Evolutionary conservation across 148 eudicot genomes (phyloP).

Genomic region (Rhododendron molle): DNA sequence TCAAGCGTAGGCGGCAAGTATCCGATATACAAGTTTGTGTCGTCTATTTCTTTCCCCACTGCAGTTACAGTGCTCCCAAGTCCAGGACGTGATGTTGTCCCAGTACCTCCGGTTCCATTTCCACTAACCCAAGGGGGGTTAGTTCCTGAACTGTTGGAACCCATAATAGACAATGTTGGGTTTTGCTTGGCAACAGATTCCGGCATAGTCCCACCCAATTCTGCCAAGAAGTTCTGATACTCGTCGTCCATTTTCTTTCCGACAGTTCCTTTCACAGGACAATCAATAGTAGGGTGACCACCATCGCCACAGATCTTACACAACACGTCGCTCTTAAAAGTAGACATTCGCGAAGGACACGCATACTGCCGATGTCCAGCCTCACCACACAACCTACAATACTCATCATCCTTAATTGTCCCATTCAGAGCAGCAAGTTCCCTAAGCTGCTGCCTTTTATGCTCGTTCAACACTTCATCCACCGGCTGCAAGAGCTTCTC

Average conservation of each 20-base stretch:
- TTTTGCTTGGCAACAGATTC: slow-evolving; percentile 47
- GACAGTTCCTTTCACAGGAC: slow-evolving; percentile 79
- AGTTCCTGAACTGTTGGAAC: slow-evolving; percentile 40
- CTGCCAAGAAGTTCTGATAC: slow-evolving; percentile 82
- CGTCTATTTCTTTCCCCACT: slow-evolving; percentile 64
- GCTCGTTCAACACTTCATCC: slow-evolving; percentile 82
- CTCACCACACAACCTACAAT: slow-evolving; percentile 85
- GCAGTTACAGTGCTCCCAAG: slow-evolving; percentile 40
- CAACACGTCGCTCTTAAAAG: slow-evolving; percentile 82
- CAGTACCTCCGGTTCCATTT: slow-evolving; percentile 16
- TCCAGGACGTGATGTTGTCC: slow-evolving; percentile 33
- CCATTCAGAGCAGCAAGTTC: slow-evolving; percentile 92
- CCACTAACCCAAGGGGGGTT: slow-evolving; percentile 65
- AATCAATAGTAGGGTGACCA: slow-evolving; percentile 91
- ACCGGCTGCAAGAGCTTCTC: slow-evolving; percentile 88
- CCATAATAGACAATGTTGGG: slow-evolving; percentile 33
- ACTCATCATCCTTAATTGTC: slow-evolving; percentile 81
- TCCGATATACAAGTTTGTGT: slow-evolving; percentile 78
- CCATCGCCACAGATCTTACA: slow-evolving; percentile 94
- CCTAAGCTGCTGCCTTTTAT: slow-evolving; percentile 80
- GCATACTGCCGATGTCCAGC: slow-evolving; percentile 83
- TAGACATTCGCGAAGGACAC: slow-evolving; percentile 62
- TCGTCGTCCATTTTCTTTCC: slow-evolving; percentile 97
- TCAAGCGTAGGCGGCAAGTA: slow-evolving; percentile 82
- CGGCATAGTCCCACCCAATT: slow-evolving; percentile 78